A percentile compares a stretch with the other conserved stretches of the same genome.
phyloP scores from a whole-genome alignment of 148 eudicot species.

The Persicaria maculosa region DNA sequence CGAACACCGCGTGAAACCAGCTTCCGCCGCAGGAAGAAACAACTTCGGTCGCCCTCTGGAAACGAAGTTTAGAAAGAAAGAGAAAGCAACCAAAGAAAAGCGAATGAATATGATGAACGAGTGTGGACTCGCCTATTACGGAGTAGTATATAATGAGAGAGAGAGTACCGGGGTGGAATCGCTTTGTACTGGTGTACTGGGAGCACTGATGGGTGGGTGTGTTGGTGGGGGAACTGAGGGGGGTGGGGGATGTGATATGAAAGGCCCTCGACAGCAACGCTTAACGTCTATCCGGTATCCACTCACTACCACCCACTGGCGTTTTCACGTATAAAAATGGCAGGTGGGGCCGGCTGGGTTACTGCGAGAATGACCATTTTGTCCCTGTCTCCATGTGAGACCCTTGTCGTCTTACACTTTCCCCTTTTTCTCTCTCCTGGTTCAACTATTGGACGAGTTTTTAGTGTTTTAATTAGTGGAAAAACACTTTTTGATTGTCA shows the following conservation, averaged over 20 bases:
- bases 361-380: constrained; percentile 5
- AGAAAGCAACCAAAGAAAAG: neutral
- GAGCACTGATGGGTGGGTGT: neutral
- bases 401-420: neutral
- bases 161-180: neutral
- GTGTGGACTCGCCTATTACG: neutral
- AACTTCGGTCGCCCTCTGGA: neutral
- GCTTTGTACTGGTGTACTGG: too few species aligned
- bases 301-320: constrained; percentile 4
- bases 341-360: constrained; percentile 1
- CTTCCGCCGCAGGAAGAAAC: neutral
- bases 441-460: too few species aligned
- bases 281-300: neutral
- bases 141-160: neutral
- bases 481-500: too few species aligned
- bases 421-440: neutral
- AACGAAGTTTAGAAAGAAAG: neutral
- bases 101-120: neutral
- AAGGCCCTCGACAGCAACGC: neutral
- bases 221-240: constrained; percentile 4
- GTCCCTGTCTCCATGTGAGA: constrained; percentile 9
- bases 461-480: too few species aligned
- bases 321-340: neutral
- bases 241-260: too few species aligned
- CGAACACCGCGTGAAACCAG: constrained; percentile 1